Evolutionary conservation across 805 yeast genomes (phyloP), one percentile per base, ranked within the genome.

Genomic region (Ogataea paradorogensis): DNA sequence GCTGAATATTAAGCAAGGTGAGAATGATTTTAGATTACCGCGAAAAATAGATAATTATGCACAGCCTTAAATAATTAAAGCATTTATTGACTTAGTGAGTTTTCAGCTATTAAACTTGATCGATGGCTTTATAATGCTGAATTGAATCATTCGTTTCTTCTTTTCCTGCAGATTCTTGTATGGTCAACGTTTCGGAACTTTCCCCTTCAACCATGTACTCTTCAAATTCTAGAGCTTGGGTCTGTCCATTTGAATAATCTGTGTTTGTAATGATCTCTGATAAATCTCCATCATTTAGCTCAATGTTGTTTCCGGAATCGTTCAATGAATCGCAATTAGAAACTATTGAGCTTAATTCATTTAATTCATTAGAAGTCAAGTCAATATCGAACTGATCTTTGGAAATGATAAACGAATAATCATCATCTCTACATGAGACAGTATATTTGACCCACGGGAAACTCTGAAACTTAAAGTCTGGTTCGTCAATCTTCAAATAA

Each of bases 371-470:
- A 15, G 26, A 37, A 10, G 33, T 38, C 9, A 56, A 26, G 2
- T 47, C 53, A 21, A 43, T 43, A 2, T 21, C 24, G 18, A 59
- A 50, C 23, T 52, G 56, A 9, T 56, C 55, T 10, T 50, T 55
- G 20, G 52, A 41, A 9, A 61, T 23, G n/a, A 48, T 40, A 40
- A 61, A 61, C 3, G 53, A 42, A 37, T 61, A 61, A 35, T 60
- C 65, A 23, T 51, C 56, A 15, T 46, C 38, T 7, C 42, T 27
- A 20, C 67, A 74, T 26, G 59, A 46, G 4, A 74, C 73, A 42
- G 71, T 62, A 52, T 84, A 82, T 38, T 83, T 68, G 1, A 84
- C 82, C 95, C 95, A 84, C 0, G 93, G 90, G 54, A 84, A 84
- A 29, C 85, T 74, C 40, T 65, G 67, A 30, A 58, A 59, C 5